Conservation (phyloP, 257 asterid genomes). For the Jacaranda mimosifolia region DNA sequence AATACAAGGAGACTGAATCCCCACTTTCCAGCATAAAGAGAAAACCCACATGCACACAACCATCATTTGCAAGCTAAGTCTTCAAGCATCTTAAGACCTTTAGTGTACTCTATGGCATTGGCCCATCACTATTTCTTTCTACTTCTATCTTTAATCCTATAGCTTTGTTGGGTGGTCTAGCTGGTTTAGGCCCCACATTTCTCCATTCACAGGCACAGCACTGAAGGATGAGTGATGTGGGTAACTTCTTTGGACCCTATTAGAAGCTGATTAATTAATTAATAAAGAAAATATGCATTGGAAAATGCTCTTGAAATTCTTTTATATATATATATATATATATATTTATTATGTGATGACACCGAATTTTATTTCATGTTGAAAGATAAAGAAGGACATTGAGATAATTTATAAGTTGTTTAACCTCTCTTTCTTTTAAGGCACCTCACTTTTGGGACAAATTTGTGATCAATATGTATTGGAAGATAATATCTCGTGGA, state of each 20-base stretch:
- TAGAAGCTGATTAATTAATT: background rate
- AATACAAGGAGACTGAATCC: constrained; percentile 22
- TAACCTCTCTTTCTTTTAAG: too few relatives aligned
- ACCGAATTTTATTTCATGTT: too few relatives aligned
- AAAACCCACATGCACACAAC: constrained; percentile 37
- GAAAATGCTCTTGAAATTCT: too few relatives aligned
- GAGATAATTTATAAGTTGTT: too few relatives aligned
- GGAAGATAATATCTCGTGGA: too few relatives aligned
- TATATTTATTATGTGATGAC: too few relatives aligned
- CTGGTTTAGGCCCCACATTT: constrained; percentile 34
- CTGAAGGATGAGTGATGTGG: background rate
- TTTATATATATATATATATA: too few relatives aligned
- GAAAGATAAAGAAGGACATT: too few relatives aligned
- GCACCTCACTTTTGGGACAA: too few relatives aligned
- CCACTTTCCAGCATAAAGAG: constrained; percentile 47
- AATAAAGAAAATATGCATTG: too few relatives aligned
- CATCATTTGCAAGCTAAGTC: constrained; percentile 50
- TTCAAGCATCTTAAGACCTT: constrained; percentile 22
- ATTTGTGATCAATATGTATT: too few relatives aligned
- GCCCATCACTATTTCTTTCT: constrained; percentile 35
- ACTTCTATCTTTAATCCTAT: background rate
- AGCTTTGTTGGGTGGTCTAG: constrained; percentile 19
- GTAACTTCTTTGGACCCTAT: background rate
- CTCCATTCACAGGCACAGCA: background rate
- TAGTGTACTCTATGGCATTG: constrained; percentile 20